Evolutionary conservation across 1,284 basidiomycete species (phyloP), one percentile per base, ranked within the genome.

Genomic region (Entoloma clypeatum): DNA sequence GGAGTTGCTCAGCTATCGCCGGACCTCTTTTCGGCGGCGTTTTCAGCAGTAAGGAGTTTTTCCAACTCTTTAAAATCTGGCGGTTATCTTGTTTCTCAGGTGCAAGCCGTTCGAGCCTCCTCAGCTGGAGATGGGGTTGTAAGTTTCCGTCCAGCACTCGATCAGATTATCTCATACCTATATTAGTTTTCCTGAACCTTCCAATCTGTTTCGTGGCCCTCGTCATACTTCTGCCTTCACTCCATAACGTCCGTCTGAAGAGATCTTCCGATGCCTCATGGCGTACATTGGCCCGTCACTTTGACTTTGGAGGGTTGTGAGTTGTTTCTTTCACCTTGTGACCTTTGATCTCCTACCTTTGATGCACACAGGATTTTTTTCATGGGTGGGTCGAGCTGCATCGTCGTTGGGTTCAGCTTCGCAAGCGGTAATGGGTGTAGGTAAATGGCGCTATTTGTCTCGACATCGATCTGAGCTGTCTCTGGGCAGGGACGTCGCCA

Each of bases 121-220:
- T 81, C 35, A 77, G 66, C 53, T 89, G 86, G 86, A 71, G 86
- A 72, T 88, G 83, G 81, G 82, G 76, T 45, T 89, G 86, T 89
- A 63, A 65, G 86, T 73, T 33, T 7, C 25, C 14, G 5, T n/a
- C n/a, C 7, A 29, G 25, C 21, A 27, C 25, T 16, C 25, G 24
- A 43, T 32, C 13, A 27, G 23, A 19, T 32, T 14, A 35, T 10
- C 38, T 38, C 30, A 21, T 21, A 29, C 27, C 47, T 37, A 43
- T 32, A 28, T 45, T 17, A 88, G 87, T 90, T 59, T 88, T 78
- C 57, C 69, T 90, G 54, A 90, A 89, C 63, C 66, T 89, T 33
- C 86, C 86, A n/a, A 64, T 88, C 38, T 84, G 81, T 55, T 58
- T 75, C 19, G 52, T 77, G 17, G 79, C 81, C 10, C 68, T 72